Conservation (phyloP, 2,329 filamentous ascomycete genomes). For the Lachnellula occidentalis region DNA sequence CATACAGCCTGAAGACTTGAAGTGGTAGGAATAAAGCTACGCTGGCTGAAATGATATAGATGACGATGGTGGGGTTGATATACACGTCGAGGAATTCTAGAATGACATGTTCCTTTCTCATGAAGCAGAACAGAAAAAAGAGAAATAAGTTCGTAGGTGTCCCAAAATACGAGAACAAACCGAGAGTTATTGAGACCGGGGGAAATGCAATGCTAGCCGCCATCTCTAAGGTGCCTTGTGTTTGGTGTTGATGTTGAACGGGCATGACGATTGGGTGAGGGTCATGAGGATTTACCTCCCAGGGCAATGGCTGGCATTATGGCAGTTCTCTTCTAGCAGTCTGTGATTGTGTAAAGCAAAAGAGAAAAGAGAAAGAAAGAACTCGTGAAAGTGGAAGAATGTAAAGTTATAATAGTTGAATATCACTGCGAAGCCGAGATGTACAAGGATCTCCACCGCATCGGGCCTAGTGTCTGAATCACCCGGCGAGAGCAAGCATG, state of each 20-base stretch:
- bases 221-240: neutral
- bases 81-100: slow-evolving; percentile 1
- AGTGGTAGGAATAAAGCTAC: slow-evolving; percentile 10
- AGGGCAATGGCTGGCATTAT: neutral
- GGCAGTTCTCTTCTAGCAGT: neutral
- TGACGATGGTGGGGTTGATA: slow-evolving; percentile 11
- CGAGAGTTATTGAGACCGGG: neutral
- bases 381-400: neutral
- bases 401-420: neutral
- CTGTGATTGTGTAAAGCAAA: neutral
- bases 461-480: slow-evolving; percentile 17
- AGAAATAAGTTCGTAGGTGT: neutral
- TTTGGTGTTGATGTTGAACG: neutral
- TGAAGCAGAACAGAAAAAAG: slow-evolving; percentile 4
- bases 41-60: neutral
- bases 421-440: slow-evolving; percentile 1
- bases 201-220: neutral
- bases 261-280: neutral
- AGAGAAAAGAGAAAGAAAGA: no score
- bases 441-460: slow-evolving; percentile 9
- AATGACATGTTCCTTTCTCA: slow-evolving; percentile 8
- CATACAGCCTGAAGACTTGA: slow-evolving; percentile 19
- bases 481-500: slow-evolving; percentile 12
- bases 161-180: neutral
- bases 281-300: neutral